Evolutionary conservation across 1,284 basidiomycete genomes (phyloP).

Genomic region (Schizophyllum amplum): DNA sequence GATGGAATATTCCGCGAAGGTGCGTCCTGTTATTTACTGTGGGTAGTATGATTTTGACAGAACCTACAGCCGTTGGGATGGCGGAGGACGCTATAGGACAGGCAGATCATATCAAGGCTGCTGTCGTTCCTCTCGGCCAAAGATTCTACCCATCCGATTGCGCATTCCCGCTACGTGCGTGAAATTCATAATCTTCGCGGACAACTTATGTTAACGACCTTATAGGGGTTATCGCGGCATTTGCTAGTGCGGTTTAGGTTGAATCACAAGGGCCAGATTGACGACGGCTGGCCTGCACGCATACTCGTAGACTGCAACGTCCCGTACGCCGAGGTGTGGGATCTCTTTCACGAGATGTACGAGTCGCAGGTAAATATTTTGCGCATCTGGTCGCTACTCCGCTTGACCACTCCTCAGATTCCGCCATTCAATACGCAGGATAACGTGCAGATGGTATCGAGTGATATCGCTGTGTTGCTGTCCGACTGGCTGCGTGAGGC

Average conservation of each 20-base stretch:
- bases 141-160: slow-evolving; percentile 88
- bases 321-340: slow-evolving; percentile 73
- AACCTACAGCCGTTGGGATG: slow-evolving; percentile 35
- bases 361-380: slow-evolving; percentile 60
- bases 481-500: slow-evolving; percentile 72
- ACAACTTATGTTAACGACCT: slow-evolving; percentile 7
- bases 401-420: slow-evolving; percentile 34
- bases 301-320: slow-evolving; percentile 73
- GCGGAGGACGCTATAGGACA: slow-evolving; percentile 38
- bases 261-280: slow-evolving; percentile 48
- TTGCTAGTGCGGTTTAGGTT: slow-evolving; percentile 66
- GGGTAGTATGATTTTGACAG: background rate
- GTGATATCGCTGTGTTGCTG: slow-evolving; percentile 69
- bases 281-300: slow-evolving; percentile 73
- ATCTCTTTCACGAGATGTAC: slow-evolving; percentile 81
- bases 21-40: slow-evolving; percentile 25
- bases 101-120: slow-evolving; percentile 55
- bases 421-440: slow-evolving; percentile 77
- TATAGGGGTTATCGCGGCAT: slow-evolving; percentile 55
- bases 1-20: slow-evolving; percentile 77
- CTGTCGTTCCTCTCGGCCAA: slow-evolving; percentile 67
- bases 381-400: background rate
- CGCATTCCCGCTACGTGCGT: slow-evolving; percentile 79
- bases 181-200: background rate
- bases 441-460: slow-evolving; percentile 69